Percentiles rank a stretch among this genome's conserved stretches.
These are phyloP conservation scores for Pogostemon cablin DNA, from an alignment of 257 asterid species.

Conservation along the genomic window DNA sequence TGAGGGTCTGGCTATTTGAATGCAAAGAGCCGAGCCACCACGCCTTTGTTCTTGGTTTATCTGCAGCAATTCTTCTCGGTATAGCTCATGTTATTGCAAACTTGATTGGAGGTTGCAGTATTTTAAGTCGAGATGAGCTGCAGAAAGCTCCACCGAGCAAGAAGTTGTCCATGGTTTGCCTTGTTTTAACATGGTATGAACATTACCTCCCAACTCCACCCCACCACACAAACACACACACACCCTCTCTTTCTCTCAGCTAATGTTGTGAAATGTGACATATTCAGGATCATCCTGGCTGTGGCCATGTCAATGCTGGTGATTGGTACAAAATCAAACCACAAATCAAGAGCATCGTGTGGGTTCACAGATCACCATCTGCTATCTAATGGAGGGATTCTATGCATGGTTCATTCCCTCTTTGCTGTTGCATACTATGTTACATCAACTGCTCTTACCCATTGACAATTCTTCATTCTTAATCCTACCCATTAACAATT, in stretches of 20 bases:
- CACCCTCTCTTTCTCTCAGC: too few relatives aligned
- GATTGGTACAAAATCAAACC: conserved; percentile 72
- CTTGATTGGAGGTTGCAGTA: conserved; percentile 66
- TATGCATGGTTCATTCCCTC: conserved; percentile 70
- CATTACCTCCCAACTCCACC: not conserved
- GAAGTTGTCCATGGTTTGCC: conserved; percentile 59
- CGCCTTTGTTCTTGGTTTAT: conserved; percentile 71
- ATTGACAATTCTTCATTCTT: not conserved
- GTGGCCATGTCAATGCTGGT: conserved; percentile 70
- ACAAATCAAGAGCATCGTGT: conserved; percentile 70
- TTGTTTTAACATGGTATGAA: conserved; percentile 63
- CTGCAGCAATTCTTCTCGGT: conserved; percentile 63
- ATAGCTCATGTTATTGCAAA: conserved; percentile 70
- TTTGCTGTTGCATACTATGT: conserved; percentile 69
- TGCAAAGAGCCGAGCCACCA: conserved; percentile 89
- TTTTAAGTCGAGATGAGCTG: conserved; percentile 45
- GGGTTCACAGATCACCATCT: conserved; percentile 78
- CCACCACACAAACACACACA: too few relatives aligned
- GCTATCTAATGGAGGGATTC: conserved; percentile 72
- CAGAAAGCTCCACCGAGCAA: conserved; percentile 60
- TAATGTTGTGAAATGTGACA: not conserved
- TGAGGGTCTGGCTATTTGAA: conserved; percentile 77
- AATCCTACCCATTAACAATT: not conserved
- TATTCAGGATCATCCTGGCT: conserved; percentile 64
- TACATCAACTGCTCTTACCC: conserved; percentile 45